A percentile compares a stretch with the other conserved stretches of the same genome.
Evolutionary conservation across 495 filamentous ascomycete species (phyloP).

Genomic region (Acidomyces sp.): DNA sequence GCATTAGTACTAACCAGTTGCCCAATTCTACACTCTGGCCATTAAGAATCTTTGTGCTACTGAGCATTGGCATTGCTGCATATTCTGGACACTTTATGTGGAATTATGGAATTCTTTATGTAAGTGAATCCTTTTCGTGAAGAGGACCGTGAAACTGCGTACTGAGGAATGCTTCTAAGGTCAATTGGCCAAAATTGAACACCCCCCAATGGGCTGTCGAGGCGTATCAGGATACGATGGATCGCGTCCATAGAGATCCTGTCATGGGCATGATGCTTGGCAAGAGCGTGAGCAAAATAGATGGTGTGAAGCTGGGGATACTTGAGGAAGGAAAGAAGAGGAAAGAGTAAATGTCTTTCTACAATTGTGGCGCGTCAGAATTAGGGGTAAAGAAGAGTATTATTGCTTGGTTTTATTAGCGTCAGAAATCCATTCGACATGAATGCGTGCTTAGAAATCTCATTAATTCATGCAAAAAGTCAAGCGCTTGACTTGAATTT

Average conservation of each 20-base stretch:
- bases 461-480: no score
- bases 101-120: slow-evolving; percentile 79
- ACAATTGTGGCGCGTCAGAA: no score
- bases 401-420: no score
- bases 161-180: slow-evolving; percentile 37
- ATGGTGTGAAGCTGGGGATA: slow-evolving; percentile 60
- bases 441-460: no score
- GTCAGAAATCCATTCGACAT: no score
- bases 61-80: slow-evolving; percentile 54
- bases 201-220: slow-evolving; percentile 71
- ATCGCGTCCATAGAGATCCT: slow-evolving; percentile 58
- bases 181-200: slow-evolving; percentile 95
- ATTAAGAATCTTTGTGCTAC: slow-evolving; percentile 59
- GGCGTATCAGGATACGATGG: slow-evolving; percentile 76
- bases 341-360: slow-evolving; percentile 22
- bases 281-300: slow-evolving; percentile 57
- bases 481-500: no score
- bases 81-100: slow-evolving; percentile 65
- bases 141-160: neutral
- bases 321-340: slow-evolving; percentile 95
- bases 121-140: slow-evolving; percentile 46
- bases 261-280: slow-evolving; percentile 49
- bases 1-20: slow-evolving; percentile 51
- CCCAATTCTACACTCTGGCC: slow-evolving; percentile 63
- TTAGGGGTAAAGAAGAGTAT: no score